These are phyloP conservation scores for Xanthoconium purpureum DNA, from an alignment of 768 basidiomycete species.

Conservation along the genomic window DNA sequence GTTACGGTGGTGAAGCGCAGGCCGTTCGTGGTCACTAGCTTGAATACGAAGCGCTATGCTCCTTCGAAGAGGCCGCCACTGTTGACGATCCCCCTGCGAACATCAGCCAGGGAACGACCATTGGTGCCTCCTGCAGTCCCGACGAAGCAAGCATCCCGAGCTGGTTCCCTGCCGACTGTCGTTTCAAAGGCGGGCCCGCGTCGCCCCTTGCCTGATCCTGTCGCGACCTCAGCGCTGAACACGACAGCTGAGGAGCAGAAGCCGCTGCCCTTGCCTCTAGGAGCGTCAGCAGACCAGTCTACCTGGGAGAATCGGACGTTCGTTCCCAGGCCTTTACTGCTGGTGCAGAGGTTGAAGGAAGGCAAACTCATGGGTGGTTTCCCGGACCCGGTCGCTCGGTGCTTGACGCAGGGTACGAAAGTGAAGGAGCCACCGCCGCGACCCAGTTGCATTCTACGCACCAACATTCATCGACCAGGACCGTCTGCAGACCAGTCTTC, in stretches of 20 bases:
- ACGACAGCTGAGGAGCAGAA: background rate
- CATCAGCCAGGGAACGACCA: background rate
- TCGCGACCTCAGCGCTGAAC: background rate
- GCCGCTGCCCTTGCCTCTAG: background rate
- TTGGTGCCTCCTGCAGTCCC: background rate
- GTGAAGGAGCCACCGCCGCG: too few relatives aligned
- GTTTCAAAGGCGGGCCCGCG: background rate
- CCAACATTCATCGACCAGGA: too few relatives aligned
- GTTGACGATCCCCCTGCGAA: too few relatives aligned
- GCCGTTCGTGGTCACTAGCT: conserved; percentile 11
- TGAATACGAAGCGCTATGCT: background rate
- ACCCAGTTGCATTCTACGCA: too few relatives aligned
- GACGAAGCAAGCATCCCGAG: background rate
- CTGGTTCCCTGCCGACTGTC: background rate
- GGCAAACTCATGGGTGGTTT: too few relatives aligned
- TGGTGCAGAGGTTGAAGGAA: too few relatives aligned
- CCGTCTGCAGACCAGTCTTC: too few relatives aligned
- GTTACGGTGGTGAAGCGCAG: background rate
- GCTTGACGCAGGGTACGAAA: too few relatives aligned
- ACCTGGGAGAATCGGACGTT: too few relatives aligned
- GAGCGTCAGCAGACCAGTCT: too few relatives aligned
- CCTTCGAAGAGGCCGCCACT: background rate
- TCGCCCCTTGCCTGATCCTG: background rate
- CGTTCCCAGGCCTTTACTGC: too few relatives aligned
- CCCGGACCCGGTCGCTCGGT: too few relatives aligned